Percentiles rank a stretch among this genome's conserved stretches.
Conservation (phyloP, 2,329 filamentous ascomycete species). For the Colletotrichum salicis region DNA sequence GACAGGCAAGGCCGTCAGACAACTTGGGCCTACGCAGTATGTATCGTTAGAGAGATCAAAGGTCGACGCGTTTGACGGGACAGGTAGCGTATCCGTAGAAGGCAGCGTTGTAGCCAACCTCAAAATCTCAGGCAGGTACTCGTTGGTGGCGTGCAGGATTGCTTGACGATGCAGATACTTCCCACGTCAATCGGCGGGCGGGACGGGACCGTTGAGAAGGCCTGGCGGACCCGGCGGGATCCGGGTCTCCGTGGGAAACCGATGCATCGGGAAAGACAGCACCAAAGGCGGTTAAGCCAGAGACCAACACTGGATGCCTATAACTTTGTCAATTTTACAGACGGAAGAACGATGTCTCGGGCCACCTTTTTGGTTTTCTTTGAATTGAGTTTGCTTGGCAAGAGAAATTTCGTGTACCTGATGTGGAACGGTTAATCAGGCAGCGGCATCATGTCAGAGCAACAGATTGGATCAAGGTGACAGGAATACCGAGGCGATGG, state of each 20-base stretch:
- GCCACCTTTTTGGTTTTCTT: background rate
- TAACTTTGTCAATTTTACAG: background rate
- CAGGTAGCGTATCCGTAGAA: background rate
- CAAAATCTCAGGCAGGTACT: background rate
- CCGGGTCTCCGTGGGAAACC: slow-evolving; percentile 10
- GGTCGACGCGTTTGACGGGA: background rate
- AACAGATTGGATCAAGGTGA: background rate
- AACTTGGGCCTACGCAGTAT: background rate
- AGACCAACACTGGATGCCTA: background rate
- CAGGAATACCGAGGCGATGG: background rate
- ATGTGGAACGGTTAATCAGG: slow-evolving; percentile 1
- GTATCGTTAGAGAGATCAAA: background rate
- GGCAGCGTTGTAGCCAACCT: background rate
- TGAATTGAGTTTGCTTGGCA: slow-evolving; percentile 23
- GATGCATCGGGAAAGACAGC: slow-evolving; percentile 1
- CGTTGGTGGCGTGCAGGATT: background rate
- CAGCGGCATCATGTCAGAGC: background rate
- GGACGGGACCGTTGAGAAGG: background rate
- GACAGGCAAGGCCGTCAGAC: background rate
- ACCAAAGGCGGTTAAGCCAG: background rate
- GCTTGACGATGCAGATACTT: background rate
- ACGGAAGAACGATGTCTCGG: background rate
- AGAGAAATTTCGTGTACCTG: background rate
- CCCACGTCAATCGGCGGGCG: background rate
- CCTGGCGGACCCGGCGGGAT: slow-evolving; percentile 13